A percentile compares a stretch with the other conserved stretches of the same genome.
Conservation (phyloP, 1,284 basidiomycete species). For the Boletus smithii region DNA sequence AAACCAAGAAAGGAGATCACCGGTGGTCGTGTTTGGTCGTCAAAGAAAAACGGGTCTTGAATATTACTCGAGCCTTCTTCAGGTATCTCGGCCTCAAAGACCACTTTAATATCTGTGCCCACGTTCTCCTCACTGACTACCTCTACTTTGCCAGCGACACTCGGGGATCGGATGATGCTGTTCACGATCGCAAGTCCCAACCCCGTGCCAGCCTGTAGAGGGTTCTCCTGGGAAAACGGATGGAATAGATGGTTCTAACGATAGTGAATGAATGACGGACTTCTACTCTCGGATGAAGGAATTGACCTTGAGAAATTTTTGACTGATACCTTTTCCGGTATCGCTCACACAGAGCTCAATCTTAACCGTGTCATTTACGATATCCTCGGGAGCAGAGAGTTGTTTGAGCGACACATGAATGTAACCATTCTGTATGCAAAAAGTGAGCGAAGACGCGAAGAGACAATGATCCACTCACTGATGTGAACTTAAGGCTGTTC, state of each 20-base stretch:
- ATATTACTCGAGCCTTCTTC: conserved; percentile 41
- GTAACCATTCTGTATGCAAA: conserved; percentile 64
- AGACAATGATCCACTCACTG: conserved; percentile 41
- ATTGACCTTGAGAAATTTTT: conserved; percentile 77
- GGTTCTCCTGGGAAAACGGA: conserved; percentile 94
- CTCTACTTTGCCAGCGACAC: conserved; percentile 84
- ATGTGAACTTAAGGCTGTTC: conserved; percentile 92
- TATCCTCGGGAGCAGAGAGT: conserved; percentile 53
- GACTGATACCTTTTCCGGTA: conserved; percentile 90
- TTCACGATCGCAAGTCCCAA: conserved; percentile 97
- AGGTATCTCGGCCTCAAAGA: conserved; percentile 71
- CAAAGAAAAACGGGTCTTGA: conserved; percentile 47
- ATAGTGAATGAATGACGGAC: conserved; percentile 14
- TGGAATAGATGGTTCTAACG: conserved; percentile 90
- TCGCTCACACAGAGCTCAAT: conserved; percentile 87
- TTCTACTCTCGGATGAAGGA: neutral
- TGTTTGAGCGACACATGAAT: conserved; percentile 85
- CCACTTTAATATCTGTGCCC: conserved; percentile 92
- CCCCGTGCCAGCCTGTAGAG: conserved; percentile 89
- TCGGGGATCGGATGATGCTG: conserved; percentile 84
- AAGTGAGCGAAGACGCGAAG: conserved; percentile 11
- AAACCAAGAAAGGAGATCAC: conserved; percentile 76
- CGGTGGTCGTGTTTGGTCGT: conserved; percentile 45
- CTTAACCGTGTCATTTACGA: conserved; percentile 58
- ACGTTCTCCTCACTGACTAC: conserved; percentile 85